phyloP scores from a whole-genome alignment of 2,329 filamentous ascomycete genomes.

The Eurotiales sp. region DNA sequence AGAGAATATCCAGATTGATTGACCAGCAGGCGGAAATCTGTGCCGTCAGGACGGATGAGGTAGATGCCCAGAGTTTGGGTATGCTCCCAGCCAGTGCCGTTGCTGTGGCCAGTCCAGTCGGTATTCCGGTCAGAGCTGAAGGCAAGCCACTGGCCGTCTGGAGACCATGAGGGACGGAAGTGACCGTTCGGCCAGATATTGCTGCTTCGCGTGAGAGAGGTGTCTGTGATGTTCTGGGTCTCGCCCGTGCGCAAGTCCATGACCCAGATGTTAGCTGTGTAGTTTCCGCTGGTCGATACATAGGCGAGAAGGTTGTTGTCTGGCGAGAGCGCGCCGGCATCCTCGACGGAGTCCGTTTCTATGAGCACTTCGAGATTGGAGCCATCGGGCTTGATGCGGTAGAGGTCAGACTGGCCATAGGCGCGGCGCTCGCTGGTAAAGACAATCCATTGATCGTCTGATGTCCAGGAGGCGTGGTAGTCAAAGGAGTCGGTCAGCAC shows the following conservation, averaged over 20 bases:
- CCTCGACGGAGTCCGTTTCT: conserved; percentile 35
- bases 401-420: conserved; percentile 42
- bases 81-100: conserved; percentile 42
- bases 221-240: conserved; percentile 37
- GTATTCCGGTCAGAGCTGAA: conserved; percentile 44
- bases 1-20: conserved; percentile 34
- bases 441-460: conserved; percentile 37
- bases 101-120: conserved; percentile 39
- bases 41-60: conserved; percentile 34
- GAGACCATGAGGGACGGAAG: conserved; percentile 41
- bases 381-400: conserved; percentile 35
- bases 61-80: conserved; percentile 41
- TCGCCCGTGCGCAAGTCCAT: conserved; percentile 33
- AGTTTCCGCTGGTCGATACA: conserved; percentile 35
- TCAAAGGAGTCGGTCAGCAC: conserved; percentile 31
- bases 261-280: conserved; percentile 41
- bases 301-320: conserved; percentile 38
- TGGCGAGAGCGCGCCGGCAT: conserved; percentile 35
- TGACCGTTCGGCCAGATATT: conserved; percentile 31
- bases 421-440: conserved; percentile 41
- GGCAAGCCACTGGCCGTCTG: conserved; percentile 40
- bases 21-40: conserved; percentile 33
- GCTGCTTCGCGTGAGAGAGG: conserved; percentile 16
- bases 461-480: conserved; percentile 39
- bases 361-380: conserved; percentile 33